phyloP scores from a whole-genome alignment of 257 asterid genomes.

The Solanum phureja region DNA sequence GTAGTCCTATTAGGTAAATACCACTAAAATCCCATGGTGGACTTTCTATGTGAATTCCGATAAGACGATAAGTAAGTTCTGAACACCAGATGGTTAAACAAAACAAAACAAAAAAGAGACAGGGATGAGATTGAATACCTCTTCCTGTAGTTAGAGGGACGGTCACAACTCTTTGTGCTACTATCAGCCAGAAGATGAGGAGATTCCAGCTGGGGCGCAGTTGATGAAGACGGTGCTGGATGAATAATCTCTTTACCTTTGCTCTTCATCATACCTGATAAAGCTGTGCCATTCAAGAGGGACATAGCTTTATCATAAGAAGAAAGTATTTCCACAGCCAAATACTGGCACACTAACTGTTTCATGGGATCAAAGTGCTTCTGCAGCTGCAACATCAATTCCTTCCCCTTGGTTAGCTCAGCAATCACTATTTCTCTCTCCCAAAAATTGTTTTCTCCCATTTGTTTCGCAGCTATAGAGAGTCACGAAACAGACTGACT shows the following conservation, averaged over 20 bases:
- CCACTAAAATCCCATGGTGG: not conserved
- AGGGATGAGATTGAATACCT: not conserved
- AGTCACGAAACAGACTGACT: not conserved
- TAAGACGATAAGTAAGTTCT: not conserved
- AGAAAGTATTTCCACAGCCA: slow-evolving; percentile 20
- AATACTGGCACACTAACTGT: not conserved
- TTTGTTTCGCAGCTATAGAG: not conserved
- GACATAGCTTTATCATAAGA: slow-evolving; percentile 27
- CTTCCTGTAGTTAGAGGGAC: not conserved
- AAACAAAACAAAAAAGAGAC: not conserved
- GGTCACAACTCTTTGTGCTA: not conserved
- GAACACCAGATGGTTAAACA: not conserved
- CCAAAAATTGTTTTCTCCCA: slow-evolving; percentile 12
- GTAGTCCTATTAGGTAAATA: not conserved
- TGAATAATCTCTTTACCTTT: not conserved
- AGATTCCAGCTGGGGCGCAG: not conserved
- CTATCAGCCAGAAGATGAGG: not conserved
- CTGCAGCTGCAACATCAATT: slow-evolving; percentile 22
- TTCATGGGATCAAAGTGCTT: slow-evolving; percentile 7
- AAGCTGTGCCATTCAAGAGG: slow-evolving; percentile 2
- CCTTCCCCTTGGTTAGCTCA: slow-evolving; percentile 19
- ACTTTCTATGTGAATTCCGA: not conserved
- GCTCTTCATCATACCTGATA: not conserved
- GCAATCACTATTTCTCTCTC: slow-evolving; percentile 7
- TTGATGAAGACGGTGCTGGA: not conserved